Evolutionary conservation across 345 rosid genomes (phyloP), one percentile per base, ranked within the genome.

Genomic region (Rhodamnia rubescens): DNA sequence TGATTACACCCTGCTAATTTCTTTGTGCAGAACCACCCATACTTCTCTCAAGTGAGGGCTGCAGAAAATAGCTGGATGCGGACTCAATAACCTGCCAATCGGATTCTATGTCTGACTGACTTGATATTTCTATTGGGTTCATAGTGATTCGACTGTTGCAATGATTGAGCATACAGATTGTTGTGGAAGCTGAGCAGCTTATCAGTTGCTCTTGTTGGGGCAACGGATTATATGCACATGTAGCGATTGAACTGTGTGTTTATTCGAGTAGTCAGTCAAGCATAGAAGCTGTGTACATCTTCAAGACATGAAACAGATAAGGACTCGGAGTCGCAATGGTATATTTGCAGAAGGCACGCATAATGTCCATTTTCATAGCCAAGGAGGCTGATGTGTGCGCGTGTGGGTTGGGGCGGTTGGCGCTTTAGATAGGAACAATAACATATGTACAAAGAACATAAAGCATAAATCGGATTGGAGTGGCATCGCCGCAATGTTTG

Each of bases 51-150:
- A 90, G 99, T 96, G 61, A 94, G 93, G 86, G 98, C 98, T 88
- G 98, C 99, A 24, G 99, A 97, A 88, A 96, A 90, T 82, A 93
- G 98, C 93, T 93, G 98, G 90, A 92, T 92, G 92, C 90, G 98
- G 85, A 87, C 89, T 74, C 90, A 93, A 90, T 90, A 90, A 85
- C 83, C 59, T 7, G 42, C 69, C 55, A 21, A 24, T 85, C 21
- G 9, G 74, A 32, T 14, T 81, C n/a, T 49, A 81, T 85, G 55
- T 36, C 52, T 29, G 57, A 81, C 29, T 80, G 53, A 6, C 75
- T 20, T n/a, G 7, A 69, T 69, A 69, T 32, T 32, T 69, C 13
- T 32, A 4, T 36, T 36, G 32, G 42, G 47, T 69, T 69, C 24
- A 54, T 7, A 20, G 56, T 53, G 22, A 53, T 53, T 18, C 55